These are phyloP conservation scores for Vinca minor DNA, from an alignment of 257 asterid species.

Conservation along the genomic window DNA sequence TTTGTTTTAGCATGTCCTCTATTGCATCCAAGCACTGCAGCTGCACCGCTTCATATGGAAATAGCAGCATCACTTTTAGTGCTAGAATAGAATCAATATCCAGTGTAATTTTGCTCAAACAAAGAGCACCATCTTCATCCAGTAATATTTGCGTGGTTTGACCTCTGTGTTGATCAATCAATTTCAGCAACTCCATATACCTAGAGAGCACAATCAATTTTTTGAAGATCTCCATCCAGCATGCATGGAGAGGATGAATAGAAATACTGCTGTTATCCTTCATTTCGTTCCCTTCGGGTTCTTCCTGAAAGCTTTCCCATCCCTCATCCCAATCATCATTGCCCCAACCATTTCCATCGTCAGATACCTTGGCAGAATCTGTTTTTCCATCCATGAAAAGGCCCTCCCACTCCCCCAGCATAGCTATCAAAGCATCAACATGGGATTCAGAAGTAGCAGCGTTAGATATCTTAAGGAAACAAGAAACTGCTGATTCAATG, in stretches of 20 bases:
- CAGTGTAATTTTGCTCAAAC: conserved; percentile 34
- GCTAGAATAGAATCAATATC: conserved; percentile 56
- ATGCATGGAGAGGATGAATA: conserved; percentile 65
- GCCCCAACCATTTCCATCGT: conserved; percentile 49
- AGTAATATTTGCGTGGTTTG: conserved; percentile 34
- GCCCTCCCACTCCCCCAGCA: conserved; percentile 81
- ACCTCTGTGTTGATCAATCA: conserved; percentile 46
- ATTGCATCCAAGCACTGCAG: conserved; percentile 63
- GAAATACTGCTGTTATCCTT: conserved; percentile 24
- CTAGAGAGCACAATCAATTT: conserved; percentile 40
- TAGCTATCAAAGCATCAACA: conserved; percentile 42
- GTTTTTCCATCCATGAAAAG: conserved; percentile 35
- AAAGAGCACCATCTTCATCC: conserved; percentile 46
- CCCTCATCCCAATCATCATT: conserved; percentile 97
- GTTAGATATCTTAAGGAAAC: conserved; percentile 59
- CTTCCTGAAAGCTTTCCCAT: conserved; percentile 96
- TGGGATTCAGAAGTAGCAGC: conserved; percentile 43
- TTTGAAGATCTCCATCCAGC: conserved; percentile 54
- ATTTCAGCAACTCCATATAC: conserved; percentile 35
- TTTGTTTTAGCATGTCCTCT: conserved; percentile 62
- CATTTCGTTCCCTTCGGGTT: conserved; percentile 42
- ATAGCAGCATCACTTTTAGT: conserved; percentile 45
- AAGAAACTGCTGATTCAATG: conserved; percentile 66
- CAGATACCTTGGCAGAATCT: conserved; percentile 37
- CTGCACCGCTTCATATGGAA: conserved; percentile 52